These are phyloP conservation scores for Musa beccarii DNA, from an alignment of 176 grass and related monocot species.

Conservation along the genomic window DNA sequence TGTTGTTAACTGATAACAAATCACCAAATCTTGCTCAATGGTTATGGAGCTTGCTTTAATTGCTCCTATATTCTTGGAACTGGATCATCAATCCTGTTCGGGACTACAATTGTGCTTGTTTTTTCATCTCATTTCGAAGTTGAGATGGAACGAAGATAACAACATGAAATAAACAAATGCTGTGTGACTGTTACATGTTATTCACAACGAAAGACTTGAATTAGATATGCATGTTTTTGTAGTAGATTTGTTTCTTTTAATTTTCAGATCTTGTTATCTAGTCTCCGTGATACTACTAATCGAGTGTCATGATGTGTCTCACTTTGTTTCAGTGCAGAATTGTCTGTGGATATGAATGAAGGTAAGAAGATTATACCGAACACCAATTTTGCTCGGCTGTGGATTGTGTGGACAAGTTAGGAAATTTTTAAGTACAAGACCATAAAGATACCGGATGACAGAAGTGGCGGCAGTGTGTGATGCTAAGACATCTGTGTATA, in stretches of 20 bases:
- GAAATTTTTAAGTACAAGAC: background rate
- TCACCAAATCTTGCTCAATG: background rate
- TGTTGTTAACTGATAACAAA: background rate
- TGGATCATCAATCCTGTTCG: background rate
- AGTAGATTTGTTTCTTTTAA: background rate
- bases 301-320: background rate
- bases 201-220: background rate
- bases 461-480: no score
- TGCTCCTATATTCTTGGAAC: background rate
- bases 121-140: no score
- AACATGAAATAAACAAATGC: background rate
- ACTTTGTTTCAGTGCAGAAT: slow-evolving; percentile 1
- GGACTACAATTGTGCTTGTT: no score
- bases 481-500: no score
- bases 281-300: background rate
- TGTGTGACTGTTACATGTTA: background rate
- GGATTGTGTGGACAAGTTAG: background rate
- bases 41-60: background rate
- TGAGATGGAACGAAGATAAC: background rate
- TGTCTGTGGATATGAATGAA: background rate
- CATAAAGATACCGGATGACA: background rate
- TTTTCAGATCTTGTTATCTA: background rate
- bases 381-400: background rate
- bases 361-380: background rate
- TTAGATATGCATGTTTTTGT: background rate